These are phyloP conservation scores for Parathielavia hyrcaniae DNA, from an alignment of 495 filamentous ascomycete species.

Conservation along the genomic window DNA sequence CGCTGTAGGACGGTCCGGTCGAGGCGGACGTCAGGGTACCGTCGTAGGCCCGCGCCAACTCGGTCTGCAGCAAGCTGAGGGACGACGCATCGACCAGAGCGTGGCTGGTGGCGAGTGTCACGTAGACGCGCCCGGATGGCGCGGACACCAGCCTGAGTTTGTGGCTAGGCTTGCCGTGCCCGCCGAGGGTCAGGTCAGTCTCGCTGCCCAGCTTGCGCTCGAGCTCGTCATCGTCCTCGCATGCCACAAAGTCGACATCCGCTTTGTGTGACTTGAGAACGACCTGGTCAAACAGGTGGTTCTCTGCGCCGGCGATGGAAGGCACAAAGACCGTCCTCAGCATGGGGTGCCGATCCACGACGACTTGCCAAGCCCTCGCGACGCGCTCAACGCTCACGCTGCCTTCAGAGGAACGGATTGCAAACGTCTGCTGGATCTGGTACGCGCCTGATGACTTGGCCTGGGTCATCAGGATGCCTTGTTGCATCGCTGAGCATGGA, in stretches of 20 bases:
- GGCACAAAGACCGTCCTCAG: constrained; percentile 53
- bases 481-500: constrained; percentile 60
- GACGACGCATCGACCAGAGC: constrained; percentile 31
- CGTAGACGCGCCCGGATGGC: constrained; percentile 18
- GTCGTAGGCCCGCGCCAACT: constrained; percentile 41
- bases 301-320: constrained; percentile 45
- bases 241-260: constrained; percentile 5
- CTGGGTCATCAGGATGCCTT: constrained; percentile 42
- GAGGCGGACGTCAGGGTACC: constrained; percentile 21
- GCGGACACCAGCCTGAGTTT: constrained; percentile 2
- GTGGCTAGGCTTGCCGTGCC: too few relatives aligned
- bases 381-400: constrained; percentile 38
- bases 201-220: constrained; percentile 13
- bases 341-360: constrained; percentile 49
- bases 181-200: too few relatives aligned
- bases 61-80: constrained; percentile 32
- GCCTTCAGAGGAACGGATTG: too few relatives aligned
- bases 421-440: too few relatives aligned
- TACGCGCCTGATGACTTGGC: too few relatives aligned
- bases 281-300: constrained; percentile 33
- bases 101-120: constrained; percentile 27
- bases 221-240: too few relatives aligned
- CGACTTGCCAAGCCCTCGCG: constrained; percentile 46
- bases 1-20: constrained; percentile 48
- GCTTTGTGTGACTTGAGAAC: constrained; percentile 21